Base-by-base conservation (phyloP, 352 stramenopile species). In the Thalassiosira mediterranea region DNA sequence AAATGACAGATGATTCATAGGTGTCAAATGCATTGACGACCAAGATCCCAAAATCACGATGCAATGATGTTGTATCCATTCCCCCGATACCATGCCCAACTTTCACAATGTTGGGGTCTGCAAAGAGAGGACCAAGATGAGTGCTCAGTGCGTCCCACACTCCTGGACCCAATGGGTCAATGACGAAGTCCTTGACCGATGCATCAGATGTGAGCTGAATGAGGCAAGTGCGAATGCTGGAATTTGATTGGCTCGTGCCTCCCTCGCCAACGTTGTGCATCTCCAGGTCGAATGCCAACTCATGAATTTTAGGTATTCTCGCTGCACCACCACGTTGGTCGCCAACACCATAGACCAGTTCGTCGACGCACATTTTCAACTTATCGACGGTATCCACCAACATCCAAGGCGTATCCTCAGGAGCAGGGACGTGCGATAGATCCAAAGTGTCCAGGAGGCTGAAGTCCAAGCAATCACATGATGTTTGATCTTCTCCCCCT, bases 21-120 rank as follows among this genome's bases (percentile, higher is more conserved):
- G 88, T 94, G 67, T 94, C 88, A 75, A 93, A 93, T 15, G 71
- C 83, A 86, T 94, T 94, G 0, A 92, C 68, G 7, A 93, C 66
- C 62, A 92, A 72, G 23, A 93, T 90, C 8, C 87, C 88, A 80
- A 94, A 94, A 79, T 94, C 87, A 19, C 83, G 75, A 65, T 94
- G 81, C 2, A 94, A 59, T 23, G 57, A 83, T 31, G 70, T 69
- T 4, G 87, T 65, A 73, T 94, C 88, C 59, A 92, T 79, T 1
- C 87, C 81, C 38, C 71, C 67, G 56, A 92, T 91, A 5, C 80
- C 72, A 64, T 94, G 87, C 5, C 87, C 87, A 72, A 94, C 86
- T 52, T 94, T 94, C 15, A 90, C 80, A 78, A 93, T 88, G 32
- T 62, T 72, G 7, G 72, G 66, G 76, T 94, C 58, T 2, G 73